A percentile compares a stretch with the other conserved stretches of the same genome.
Conservation (phyloP, 169 alveolate genomes). For the Cystoisospora suis region DNA sequence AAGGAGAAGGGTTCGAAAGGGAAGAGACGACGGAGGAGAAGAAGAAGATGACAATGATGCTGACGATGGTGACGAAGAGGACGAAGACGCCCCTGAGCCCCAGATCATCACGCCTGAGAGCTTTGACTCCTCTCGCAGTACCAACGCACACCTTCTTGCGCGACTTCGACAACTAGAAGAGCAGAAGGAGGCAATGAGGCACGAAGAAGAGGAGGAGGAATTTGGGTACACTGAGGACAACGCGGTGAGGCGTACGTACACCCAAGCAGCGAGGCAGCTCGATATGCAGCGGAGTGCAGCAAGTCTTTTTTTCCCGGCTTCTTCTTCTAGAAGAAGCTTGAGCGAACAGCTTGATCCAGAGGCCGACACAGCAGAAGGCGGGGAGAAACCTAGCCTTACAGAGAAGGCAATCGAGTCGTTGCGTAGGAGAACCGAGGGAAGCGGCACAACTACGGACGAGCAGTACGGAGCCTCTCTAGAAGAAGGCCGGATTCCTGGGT, state of each 20-base stretch:
- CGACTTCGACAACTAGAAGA: too few species aligned
- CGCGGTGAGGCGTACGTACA: constrained; percentile 8
- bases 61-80: not conserved
- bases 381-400: too few species aligned
- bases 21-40: not conserved
- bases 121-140: not conserved
- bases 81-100: not conserved
- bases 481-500: not conserved
- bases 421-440: too few species aligned
- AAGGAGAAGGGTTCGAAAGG: not conserved
- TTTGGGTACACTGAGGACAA: not conserved
- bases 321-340: not conserved
- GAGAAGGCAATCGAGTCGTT: too few species aligned
- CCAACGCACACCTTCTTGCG: too few species aligned
- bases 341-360: too few species aligned
- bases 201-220: not conserved
- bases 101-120: not conserved
- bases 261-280: not conserved
- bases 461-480: too few species aligned
- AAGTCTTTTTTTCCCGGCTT: not conserved
- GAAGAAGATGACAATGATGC: not conserved
- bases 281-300: not conserved
- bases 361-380: too few species aligned
- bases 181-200: not conserved
- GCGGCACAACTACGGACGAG: too few species aligned